Conservation (phyloP, 352 stramenopile species). For the Pythium guiyangense region DNA sequence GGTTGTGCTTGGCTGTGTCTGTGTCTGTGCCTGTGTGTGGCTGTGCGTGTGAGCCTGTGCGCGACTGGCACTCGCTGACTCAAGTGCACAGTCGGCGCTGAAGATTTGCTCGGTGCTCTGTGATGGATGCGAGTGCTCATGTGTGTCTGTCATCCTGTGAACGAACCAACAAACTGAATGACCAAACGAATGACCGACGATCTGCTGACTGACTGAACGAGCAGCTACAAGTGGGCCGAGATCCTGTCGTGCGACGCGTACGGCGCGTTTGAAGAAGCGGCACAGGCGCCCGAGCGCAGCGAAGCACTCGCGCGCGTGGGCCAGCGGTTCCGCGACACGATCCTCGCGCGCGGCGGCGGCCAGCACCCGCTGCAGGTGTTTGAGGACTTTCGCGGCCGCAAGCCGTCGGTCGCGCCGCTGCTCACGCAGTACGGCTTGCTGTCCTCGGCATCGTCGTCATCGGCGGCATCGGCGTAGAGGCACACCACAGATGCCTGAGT, state of each 20-base stretch:
- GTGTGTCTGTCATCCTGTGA: no score
- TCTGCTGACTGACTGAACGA: conserved; percentile 3
- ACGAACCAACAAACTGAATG: no score
- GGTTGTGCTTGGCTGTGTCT: no score
- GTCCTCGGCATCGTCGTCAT: neutral
- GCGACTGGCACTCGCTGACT: neutral
- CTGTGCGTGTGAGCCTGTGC: no score
- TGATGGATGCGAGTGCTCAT: no score
- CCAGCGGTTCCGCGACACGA: conserved; percentile 91
- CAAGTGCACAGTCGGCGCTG: no score
- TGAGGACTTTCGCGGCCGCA: conserved; percentile 92
- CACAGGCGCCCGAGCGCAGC: conserved; percentile 50
- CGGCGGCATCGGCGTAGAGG: neutral
- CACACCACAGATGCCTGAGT: no score
- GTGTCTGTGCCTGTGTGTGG: no score
- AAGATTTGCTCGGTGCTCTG: no score
- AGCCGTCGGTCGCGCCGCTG: conserved; percentile 91
- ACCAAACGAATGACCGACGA: no score
- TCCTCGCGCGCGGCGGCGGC: no score
- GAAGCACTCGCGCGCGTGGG: conserved; percentile 78
- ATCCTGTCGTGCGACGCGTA: conserved; percentile 98
- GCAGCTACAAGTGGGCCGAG: conserved; percentile 96
- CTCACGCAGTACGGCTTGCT: conserved; percentile 93
- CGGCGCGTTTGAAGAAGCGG: conserved; percentile 95
- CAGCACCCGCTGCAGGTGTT: conserved; percentile 96